Evolutionary conservation across 2,329 filamentous ascomycete species (phyloP), one percentile per base, ranked within the genome.

Genomic region (Juglanconis oblonga): DNA sequence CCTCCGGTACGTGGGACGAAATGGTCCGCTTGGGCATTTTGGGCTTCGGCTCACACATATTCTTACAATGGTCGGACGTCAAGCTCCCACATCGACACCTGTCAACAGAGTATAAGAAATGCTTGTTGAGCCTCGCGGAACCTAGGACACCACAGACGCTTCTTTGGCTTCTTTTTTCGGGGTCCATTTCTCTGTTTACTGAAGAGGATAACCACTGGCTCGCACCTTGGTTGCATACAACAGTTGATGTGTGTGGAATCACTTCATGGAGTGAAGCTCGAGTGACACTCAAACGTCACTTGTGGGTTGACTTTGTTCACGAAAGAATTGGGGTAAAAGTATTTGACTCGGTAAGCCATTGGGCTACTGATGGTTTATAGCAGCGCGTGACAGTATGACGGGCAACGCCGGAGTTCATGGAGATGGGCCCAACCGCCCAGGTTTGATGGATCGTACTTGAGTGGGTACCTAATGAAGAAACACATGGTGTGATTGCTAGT

Each of bases 1-100:
- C 66, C 2, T 9, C 48, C 1, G 64, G 63, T n/a, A 70, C 71
- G 0, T 51, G 64, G 5, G 63, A 76, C 44, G 75, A 79, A 62
- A 67, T 68, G 1, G 60, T 78, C 14, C 73, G 76, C 1, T 68
- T 77, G 8, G 73, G 75, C 11, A 66, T 80, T 0, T 62, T 79
- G 1, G 70, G 68, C 13, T 77, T 76, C 50, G 68, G 69, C 3
- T 70, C 66, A 5, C 66, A 67, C 55, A 61, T 76, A 17, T 79
- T 79, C 62, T 65, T 79, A 5, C 73, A 72, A 36, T 76, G 73
- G 73, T 60, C 67, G 4, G 55, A 67, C 7, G 40, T 72, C 8
- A 55, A 44, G 11, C 57, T 64, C 1, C 59, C 64, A 6, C 67
- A 65, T 13, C 55, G 50, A 7, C 55, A 68, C 38, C 57, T 72